phyloP scores from a whole-genome alignment of 345 rosid species.

The Eucalyptus pauciflora region DNA sequence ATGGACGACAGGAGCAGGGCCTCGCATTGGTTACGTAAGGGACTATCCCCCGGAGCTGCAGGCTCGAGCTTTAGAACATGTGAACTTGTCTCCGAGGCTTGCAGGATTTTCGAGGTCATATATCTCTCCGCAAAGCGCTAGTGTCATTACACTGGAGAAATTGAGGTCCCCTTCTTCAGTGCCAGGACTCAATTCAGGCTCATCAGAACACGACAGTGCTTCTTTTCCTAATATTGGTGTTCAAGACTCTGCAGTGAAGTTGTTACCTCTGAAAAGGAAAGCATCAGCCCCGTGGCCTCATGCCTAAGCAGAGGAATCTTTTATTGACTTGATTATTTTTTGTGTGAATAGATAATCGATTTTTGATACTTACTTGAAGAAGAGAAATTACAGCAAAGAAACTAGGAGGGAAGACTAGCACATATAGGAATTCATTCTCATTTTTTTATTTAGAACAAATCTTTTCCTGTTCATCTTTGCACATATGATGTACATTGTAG shows the following conservation, averaged over 20 bases:
- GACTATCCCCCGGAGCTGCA: conserved; percentile 34
- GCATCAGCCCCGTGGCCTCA: background rate
- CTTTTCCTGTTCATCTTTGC: background rate
- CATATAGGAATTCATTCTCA: background rate
- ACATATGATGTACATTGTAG: background rate
- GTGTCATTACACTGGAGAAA: background rate
- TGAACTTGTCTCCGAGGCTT: conserved; percentile 30
- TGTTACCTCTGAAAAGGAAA: background rate
- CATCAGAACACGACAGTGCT: background rate
- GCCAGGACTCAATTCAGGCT: background rate
- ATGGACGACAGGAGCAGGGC: conserved; percentile 48
- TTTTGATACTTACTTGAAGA: background rate
- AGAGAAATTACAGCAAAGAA: background rate
- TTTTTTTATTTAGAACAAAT: background rate
- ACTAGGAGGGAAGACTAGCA: background rate
- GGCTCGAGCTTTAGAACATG: conserved; percentile 34
- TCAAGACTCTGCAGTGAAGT: background rate
- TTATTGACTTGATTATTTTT: background rate
- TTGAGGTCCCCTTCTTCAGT: background rate
- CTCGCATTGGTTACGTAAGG: conserved; percentile 31
- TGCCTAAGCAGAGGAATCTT: background rate
- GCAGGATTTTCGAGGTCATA: conserved; percentile 10
- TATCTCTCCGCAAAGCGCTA: conserved; percentile 6
- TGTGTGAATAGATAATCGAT: background rate
- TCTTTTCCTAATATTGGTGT: background rate